A percentile compares a stretch with the other conserved stretches of the same genome.
Evolutionary conservation across 2,329 filamentous ascomycete species (phyloP).

Genomic region (Neonectria punicea): DNA sequence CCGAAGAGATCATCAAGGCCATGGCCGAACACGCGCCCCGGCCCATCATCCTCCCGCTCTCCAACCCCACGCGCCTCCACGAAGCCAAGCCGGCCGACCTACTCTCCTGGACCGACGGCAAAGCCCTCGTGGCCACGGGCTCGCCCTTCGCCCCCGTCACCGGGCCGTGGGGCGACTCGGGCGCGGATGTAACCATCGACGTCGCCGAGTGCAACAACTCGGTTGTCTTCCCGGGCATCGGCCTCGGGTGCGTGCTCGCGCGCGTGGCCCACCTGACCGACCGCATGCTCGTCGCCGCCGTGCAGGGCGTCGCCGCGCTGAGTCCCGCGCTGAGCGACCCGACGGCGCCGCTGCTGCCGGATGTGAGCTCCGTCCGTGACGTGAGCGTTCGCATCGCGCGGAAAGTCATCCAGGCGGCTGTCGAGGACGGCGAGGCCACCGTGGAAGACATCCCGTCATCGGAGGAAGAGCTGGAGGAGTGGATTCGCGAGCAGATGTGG

Average conservation of each 20-base stretch:
- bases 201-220: constrained; percentile 90
- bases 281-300: constrained; percentile 83
- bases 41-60: constrained; percentile 84
- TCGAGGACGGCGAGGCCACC: constrained; percentile 74
- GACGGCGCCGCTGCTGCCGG: constrained; percentile 76
- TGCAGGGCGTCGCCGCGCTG: constrained; percentile 75
- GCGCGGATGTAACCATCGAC: constrained; percentile 56
- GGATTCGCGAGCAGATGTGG: constrained; percentile 87
- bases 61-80: constrained; percentile 85
- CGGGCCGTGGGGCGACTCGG: constrained; percentile 62
- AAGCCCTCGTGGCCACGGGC: constrained; percentile 83
- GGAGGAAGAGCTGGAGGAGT: constrained; percentile 69
- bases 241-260: constrained; percentile 79
- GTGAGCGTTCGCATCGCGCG: constrained; percentile 83
- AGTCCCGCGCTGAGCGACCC: constrained; percentile 75
- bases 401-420: constrained; percentile 77
- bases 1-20: constrained; percentile 75
- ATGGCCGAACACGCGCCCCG: constrained; percentile 79
- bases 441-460: constrained; percentile 71
- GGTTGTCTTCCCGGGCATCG: constrained; percentile 86
- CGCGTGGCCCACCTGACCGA: constrained; percentile 75
- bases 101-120: constrained; percentile 80
- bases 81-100: constrained; percentile 84
- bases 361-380: constrained; percentile 77
- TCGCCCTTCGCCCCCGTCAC: constrained; percentile 83